These are phyloP conservation scores for Tolypocladium amazonense DNA, from an alignment of 2,329 filamentous ascomycete species.

Conservation along the genomic window DNA sequence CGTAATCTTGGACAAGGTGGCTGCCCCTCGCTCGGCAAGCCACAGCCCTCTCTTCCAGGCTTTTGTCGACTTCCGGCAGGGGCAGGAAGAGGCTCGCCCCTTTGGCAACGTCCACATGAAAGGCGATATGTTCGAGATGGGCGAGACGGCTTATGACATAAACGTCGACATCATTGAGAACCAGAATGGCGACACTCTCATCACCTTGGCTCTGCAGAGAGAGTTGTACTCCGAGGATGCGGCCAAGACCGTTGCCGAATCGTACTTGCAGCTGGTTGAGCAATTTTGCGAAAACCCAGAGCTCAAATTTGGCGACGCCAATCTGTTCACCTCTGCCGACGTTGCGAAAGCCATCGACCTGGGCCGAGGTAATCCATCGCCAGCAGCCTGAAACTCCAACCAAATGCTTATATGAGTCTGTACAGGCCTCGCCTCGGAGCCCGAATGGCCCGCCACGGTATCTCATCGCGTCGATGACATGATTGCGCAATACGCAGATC, in stretches of 20 bases:
- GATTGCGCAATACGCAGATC: background rate
- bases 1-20: background rate
- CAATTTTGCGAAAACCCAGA: background rate
- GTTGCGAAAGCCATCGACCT: background rate
- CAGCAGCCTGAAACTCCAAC: background rate
- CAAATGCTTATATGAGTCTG: background rate
- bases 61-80: background rate
- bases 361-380: background rate
- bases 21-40: background rate
- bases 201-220: background rate
- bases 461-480: background rate
- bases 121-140: background rate
- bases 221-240: background rate
- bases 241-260: background rate
- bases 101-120: background rate
- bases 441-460: background rate
- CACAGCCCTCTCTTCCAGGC: background rate
- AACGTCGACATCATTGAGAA: background rate
- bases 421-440: background rate
- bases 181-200: background rate
- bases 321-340: background rate
- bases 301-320: background rate
- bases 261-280: background rate
- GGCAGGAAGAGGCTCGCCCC: background rate
- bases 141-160: background rate